Evolutionary conservation across 2,329 filamentous ascomycete genomes (phyloP), one percentile per base, ranked within the genome.

Genomic region (Aspergillus sp.): DNA sequence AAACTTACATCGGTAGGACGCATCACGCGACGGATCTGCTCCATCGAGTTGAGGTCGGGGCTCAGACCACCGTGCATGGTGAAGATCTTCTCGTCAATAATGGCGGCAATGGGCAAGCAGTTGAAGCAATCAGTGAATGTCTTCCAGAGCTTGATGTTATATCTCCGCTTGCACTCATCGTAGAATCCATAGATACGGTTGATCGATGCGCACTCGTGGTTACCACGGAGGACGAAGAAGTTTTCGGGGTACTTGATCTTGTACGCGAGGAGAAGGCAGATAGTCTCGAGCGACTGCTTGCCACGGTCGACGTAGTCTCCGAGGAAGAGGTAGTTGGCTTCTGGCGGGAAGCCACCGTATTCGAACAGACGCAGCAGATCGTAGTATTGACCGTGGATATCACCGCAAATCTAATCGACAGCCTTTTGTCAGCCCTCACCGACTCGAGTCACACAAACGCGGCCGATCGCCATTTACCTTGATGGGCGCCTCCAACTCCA

Each of bases 211-310:
- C 93, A 97, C 73, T 98, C 93, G 78, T 98, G 93, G 78, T 98
- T 98, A 52, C 93, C 93, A 57, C 93, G 89, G 47, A 98, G 82
- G 56, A 98, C 87, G 78, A 98, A 98, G 76, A 98, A 97, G 77
- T 98, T 98, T 75, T 98, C 93, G 39, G 93, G 93, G 69, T 95
- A 97, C 77, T 97, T 97, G 81, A 98, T 95, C 82, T 98, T 98
- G 82, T 97, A 98, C 51, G 90, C 90, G 40, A 98, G 81, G 45
- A 98, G 80, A 52, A 98, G 78, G 75, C 90, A 95, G 72, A 98
- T 97, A 56, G 93, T 97, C 78, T 98, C 93, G 43, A 98, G 85
- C 32, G 91, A 96, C 74, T 98, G 93, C 79, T 98, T 97, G 75
- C 93, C 93, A 76, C 93, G 85, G 70, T 98, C 93, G 61, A 98